phyloP scores from a whole-genome alignment of 768 basidiomycete genomes.

The Russula vinacea region DNA sequence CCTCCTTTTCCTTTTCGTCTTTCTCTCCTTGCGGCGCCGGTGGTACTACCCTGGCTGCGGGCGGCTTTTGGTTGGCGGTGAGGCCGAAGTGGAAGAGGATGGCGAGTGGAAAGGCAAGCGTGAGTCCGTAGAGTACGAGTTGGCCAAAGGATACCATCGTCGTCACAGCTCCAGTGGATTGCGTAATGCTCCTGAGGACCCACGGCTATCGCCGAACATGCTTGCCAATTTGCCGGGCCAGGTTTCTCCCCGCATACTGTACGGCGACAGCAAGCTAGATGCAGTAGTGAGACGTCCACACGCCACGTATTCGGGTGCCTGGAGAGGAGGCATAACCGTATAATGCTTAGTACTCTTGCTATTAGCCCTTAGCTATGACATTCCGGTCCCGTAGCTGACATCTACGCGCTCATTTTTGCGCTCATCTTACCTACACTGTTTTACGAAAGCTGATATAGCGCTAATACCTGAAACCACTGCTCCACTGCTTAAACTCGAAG shows the following conservation, averaged over 20 bases:
- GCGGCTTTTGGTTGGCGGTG: constrained; percentile 19
- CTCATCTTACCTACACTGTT: too few relatives aligned
- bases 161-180: not conserved
- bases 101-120: constrained; percentile 36
- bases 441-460: too few relatives aligned
- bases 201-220: constrained; percentile 4
- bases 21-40: constrained; percentile 12
- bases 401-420: not conserved
- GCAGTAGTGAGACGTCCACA: too few relatives aligned
- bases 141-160: constrained; percentile 7
- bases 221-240: too few relatives aligned
- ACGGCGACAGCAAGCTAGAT: too few relatives aligned
- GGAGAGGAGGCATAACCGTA: not conserved
- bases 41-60: constrained; percentile 17
- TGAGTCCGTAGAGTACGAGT: constrained; percentile 30
- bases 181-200: not conserved
- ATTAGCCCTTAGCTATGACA: not conserved
- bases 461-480: too few relatives aligned
- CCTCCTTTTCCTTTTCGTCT: too few relatives aligned
- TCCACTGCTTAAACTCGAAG: not conserved
- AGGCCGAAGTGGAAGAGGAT: constrained; percentile 31
- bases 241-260: too few relatives aligned
- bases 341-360: too few relatives aligned
- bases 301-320: not conserved
- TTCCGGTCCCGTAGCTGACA: not conserved